A percentile compares a stretch with the other conserved stretches of the same genome.
Conservation (phyloP, 192 early-diverging fungal species). For the Pecoramyces ruminantium region DNA sequence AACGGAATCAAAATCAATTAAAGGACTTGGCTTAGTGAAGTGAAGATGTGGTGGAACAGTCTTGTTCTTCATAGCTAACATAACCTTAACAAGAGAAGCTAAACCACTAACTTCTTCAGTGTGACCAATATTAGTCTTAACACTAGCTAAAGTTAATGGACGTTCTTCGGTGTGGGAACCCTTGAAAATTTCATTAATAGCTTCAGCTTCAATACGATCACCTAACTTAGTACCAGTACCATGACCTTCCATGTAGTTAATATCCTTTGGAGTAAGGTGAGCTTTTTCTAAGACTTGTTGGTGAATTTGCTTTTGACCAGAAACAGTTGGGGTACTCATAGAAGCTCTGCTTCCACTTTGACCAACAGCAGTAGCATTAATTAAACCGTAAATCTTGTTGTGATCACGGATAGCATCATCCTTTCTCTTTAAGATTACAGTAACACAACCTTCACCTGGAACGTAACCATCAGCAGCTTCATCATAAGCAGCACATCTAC, state of each 20-base stretch:
- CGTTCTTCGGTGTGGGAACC: constrained; percentile 1
- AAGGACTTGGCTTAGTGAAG: constrained; percentile 9
- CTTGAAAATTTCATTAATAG: constrained; percentile 5
- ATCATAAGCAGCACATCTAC: constrained; percentile 11
- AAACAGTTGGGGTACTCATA: not conserved
- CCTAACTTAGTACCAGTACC: constrained; percentile 14
- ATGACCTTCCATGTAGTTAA: constrained; percentile 13
- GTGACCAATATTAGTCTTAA: constrained; percentile 15
- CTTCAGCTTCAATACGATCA: constrained; percentile 16
- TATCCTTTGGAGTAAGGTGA: constrained; percentile 6
- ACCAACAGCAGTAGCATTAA: constrained; percentile 10
- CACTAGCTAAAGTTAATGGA: constrained; percentile 2
- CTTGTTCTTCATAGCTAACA: constrained; percentile 8
- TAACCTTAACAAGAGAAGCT: constrained; percentile 10
- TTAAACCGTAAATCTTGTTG: constrained; percentile 13
- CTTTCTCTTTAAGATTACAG: constrained; percentile 11
- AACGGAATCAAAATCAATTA: constrained; percentile 8
- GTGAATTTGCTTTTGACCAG: not conserved
- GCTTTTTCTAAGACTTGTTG: not conserved
- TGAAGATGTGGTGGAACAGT: constrained; percentile 7
- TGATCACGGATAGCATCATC: constrained; percentile 10
- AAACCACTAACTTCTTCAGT: constrained; percentile 5
- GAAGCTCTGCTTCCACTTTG: constrained; percentile 10
- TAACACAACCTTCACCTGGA: constrained; percentile 13
- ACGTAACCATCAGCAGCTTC: constrained; percentile 18